phyloP scores from a whole-genome alignment of 2,329 filamentous ascomycete genomes.

The Sporothrix luriei region DNA sequence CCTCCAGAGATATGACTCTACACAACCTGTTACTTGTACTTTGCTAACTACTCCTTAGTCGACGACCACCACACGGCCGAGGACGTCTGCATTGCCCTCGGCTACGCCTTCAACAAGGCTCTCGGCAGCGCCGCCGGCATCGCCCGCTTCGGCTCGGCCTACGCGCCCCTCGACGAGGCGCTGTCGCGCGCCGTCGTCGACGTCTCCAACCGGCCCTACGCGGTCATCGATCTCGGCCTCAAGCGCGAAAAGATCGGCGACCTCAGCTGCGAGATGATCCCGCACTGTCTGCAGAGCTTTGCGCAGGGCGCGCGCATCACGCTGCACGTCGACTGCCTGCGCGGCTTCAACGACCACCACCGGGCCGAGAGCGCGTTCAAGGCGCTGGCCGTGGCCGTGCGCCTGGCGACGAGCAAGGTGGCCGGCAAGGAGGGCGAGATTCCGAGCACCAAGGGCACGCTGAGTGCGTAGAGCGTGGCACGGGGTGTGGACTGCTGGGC shows the following conservation, averaged over 20 bases:
- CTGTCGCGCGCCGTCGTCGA: constrained; percentile 93
- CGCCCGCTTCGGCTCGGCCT: constrained; percentile 87
- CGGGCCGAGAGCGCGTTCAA: constrained; percentile 96
- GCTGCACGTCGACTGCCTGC: constrained; percentile 90
- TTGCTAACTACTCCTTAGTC: constrained; percentile 56
- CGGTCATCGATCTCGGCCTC: constrained; percentile 80
- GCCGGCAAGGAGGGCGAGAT: constrained; percentile 87
- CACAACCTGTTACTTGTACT: too few relatives aligned
- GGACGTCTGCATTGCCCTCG: constrained; percentile 90
- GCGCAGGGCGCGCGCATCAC: constrained; percentile 87
- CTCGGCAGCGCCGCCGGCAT: constrained; percentile 78
- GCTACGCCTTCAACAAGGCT: constrained; percentile 78
- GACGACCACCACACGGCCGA: constrained; percentile 99
- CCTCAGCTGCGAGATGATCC: constrained; percentile 93
- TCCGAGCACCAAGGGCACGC: constrained; percentile 91
- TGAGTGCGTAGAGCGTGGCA: constrained; percentile 57
- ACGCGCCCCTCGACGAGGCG: constrained; percentile 92
- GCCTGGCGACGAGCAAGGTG: constrained; percentile 73
- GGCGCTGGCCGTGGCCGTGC: constrained; percentile 84
- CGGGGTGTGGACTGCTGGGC: constrained; percentile 46
- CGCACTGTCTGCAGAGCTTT: constrained; percentile 93
- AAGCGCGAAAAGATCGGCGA: constrained; percentile 92
- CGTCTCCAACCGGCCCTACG: constrained; percentile 87
- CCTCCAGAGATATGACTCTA: too few relatives aligned
- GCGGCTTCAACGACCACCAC: constrained; percentile 94